Percentiles rank a stretch among this genome's conserved stretches.
These are phyloP conservation scores for Leishmania lainsoni DNA, from an alignment of 208 protist genomes.

Conservation along the genomic window DNA sequence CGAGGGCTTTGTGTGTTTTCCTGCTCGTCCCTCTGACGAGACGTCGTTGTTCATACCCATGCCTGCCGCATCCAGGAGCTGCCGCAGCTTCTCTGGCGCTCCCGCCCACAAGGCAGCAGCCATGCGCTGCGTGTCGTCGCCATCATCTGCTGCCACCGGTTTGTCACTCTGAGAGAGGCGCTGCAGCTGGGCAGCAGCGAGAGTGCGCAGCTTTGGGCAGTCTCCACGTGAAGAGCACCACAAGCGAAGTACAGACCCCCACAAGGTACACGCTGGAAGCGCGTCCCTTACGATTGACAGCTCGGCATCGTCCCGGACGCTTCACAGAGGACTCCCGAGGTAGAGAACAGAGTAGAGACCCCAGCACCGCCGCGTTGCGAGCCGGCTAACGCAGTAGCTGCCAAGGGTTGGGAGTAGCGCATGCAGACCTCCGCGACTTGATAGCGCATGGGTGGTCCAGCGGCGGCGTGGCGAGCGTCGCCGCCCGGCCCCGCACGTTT, in stretches of 20 bases:
- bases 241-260: constrained; percentile 12
- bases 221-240: neutral
- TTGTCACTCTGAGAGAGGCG: neutral
- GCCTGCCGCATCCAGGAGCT: neutral
- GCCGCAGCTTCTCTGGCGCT: neutral
- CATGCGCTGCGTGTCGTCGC: neutral
- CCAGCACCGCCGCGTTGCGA: neutral
- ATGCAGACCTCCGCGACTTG: neutral
- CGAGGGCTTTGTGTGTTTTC: neutral
- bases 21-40: neutral
- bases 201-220: constrained; percentile 12
- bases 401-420: neutral
- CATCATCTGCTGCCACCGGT: neutral
- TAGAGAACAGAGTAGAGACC: neutral
- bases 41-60: neutral
- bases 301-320: neutral
- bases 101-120: neutral
- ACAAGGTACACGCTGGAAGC: constrained; percentile 13
- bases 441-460: neutral
- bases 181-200: constrained; percentile 8
- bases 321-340: neutral
- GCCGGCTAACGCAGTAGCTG: neutral
- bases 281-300: neutral
- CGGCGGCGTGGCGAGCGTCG: neutral
- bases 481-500: neutral